These are phyloP conservation scores for Mycena rosella DNA, from an alignment of 768 basidiomycete genomes.

Conservation along the genomic window DNA sequence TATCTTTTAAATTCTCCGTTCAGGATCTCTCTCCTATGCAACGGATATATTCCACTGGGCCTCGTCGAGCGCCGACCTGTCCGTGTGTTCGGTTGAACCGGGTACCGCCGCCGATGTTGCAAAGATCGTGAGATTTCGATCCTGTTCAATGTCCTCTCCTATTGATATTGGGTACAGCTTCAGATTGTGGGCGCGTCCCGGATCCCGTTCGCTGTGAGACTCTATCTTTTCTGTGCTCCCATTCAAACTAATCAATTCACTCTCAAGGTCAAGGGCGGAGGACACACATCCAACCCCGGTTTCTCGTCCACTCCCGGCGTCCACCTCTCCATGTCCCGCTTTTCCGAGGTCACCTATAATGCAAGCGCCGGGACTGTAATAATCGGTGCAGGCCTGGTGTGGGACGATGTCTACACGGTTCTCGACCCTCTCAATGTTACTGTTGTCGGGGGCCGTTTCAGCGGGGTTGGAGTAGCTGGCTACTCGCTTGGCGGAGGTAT, in stretches of 20 bases:
- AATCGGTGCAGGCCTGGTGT: slow-evolving; percentile 44
- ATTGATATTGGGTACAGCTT: not conserved
- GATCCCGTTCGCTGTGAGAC: not conserved
- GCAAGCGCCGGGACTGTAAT: slow-evolving; percentile 33
- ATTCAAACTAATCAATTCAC: not conserved
- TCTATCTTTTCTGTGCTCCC: not conserved
- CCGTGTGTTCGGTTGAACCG: slow-evolving; percentile 16
- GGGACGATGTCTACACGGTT: slow-evolving; percentile 60
- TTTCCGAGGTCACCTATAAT: slow-evolving; percentile 45
- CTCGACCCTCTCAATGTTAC: slow-evolving; percentile 52
- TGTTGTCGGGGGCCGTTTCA: slow-evolving; percentile 25
- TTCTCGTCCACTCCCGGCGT: slow-evolving; percentile 58
- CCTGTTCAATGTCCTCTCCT: not conserved
- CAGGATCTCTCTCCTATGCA: not conserved
- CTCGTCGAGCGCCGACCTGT: slow-evolving; percentile 3
- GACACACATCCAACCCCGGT: slow-evolving; percentile 38
- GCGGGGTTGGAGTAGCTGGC: slow-evolving; percentile 58
- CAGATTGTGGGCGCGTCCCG: not conserved
- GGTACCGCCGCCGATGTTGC: slow-evolving; percentile 11
- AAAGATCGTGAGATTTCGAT: not conserved
- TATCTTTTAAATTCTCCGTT: not conserved
- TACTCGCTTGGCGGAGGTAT: slow-evolving; percentile 58
- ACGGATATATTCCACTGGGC: slow-evolving; percentile 11
- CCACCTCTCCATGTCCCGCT: slow-evolving; percentile 53
- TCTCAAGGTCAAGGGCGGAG: slow-evolving; percentile 51